Base-by-base conservation (phyloP, 306 rosid species). In the Notholithocarpus densiflorus region DNA sequence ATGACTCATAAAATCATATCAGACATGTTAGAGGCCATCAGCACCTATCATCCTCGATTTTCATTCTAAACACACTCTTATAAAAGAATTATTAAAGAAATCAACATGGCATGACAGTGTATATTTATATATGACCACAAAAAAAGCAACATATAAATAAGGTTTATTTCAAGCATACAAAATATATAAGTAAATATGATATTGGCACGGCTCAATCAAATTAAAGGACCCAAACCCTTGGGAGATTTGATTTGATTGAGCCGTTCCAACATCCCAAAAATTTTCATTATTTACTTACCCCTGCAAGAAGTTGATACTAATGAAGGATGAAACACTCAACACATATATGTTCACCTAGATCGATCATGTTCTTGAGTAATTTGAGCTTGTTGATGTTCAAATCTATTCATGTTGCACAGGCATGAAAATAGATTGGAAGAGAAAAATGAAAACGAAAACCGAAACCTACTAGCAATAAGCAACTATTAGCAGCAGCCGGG, bases 201-300 rank as follows among this genome's bases (percentile, higher is more conserved):
- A 91, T 93, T 93, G 97, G 93, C 97, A 86, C 95, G 93, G 89
- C 96, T 91, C 94, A 91, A 93, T 91, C 94, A 90, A 48, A 93
- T 54, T 73, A 88, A 93, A 91, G 74, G 86, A 88, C 91, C 86
- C 88, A 71, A 68, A 17, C 40, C 37, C 74, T 29, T 56, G 85
- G 75, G 92, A 89, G 86, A 87, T 91, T 91, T 91, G 80, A 86
- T 91, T 91, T 87, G 93, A 89, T 91, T 91, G 93, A 93, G 62
- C 84, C 77, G 77, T 87, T 75, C 98, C 98, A 93, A 93, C 87
- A 90, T 89, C 95, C 1, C 45, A 32, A 54, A 17, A 21, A 51
- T 24, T 74, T n/a, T 10, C 72, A 18, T 76, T 56, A 18, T 23
- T 7, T 65, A 18, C 45, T 9, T 3, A n/a, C 48, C 6, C 5